A percentile compares a stretch with the other conserved stretches of the same genome.
These are phyloP conservation scores for Rheum nobile DNA, from an alignment of 148 eudicot genomes.

Conservation along the genomic window DNA sequence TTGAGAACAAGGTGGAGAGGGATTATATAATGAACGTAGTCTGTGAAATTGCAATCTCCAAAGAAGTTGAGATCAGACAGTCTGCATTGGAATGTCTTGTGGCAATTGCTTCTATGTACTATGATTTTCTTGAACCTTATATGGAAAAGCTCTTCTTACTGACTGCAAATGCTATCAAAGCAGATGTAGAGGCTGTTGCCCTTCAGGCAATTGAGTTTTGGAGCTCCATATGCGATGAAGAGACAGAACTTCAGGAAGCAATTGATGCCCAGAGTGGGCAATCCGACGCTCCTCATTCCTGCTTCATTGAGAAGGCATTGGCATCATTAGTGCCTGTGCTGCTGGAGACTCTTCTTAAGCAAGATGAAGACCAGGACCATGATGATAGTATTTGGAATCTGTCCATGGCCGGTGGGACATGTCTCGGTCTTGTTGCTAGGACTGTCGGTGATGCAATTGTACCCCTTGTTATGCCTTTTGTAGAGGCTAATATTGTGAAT, in stretches of 20 bases:
- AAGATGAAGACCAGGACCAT: slow-evolving; percentile 72
- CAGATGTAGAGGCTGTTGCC: slow-evolving; percentile 63
- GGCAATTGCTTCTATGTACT: slow-evolving; percentile 66
- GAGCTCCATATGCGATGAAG: slow-evolving; percentile 89
- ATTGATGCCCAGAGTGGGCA: slow-evolving; percentile 32
- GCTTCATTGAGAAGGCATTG: slow-evolving; percentile 61
- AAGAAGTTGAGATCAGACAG: slow-evolving; percentile 52
- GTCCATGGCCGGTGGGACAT: slow-evolving; percentile 78
- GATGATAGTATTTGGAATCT: slow-evolving; percentile 66
- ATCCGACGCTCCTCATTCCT: slow-evolving; percentile 33
- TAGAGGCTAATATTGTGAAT: slow-evolving; percentile 41
- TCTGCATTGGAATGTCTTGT: slow-evolving; percentile 74
- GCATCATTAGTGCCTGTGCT: slow-evolving; percentile 46
- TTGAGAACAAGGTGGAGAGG: slow-evolving; percentile 65
- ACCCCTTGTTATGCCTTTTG: slow-evolving; percentile 62
- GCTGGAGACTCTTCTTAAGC: slow-evolving; percentile 62
- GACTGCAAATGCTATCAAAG: slow-evolving; percentile 58
- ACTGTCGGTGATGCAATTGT: slow-evolving; percentile 67
- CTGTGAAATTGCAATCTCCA: slow-evolving; percentile 52
- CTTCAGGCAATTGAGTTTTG: slow-evolving; percentile 80
- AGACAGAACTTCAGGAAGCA: slow-evolving; percentile 51
- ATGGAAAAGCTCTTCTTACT: slow-evolving; percentile 57
- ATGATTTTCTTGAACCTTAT: slow-evolving; percentile 58
- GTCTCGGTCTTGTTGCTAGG: slow-evolving; percentile 60
- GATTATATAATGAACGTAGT: slow-evolving; percentile 64